phyloP scores from a whole-genome alignment of 495 filamentous ascomycete species.

The Aspergillus diversus region DNA sequence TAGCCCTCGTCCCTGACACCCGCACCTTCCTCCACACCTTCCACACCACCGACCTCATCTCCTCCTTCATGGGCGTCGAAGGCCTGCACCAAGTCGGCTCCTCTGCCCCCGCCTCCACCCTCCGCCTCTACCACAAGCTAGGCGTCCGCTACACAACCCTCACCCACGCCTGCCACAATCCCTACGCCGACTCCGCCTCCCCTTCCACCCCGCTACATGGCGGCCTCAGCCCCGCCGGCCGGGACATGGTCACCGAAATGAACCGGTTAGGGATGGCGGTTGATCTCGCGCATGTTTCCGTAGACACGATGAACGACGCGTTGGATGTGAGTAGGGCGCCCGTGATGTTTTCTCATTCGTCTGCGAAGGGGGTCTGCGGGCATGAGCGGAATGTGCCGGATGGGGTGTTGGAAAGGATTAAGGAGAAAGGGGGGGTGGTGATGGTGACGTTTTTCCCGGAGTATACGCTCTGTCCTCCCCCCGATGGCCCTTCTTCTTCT shows the following conservation, averaged over 20 bases:
- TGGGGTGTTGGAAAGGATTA: conserved; percentile 58
- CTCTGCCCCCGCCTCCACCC: conserved; percentile 69
- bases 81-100: conserved; percentile 96
- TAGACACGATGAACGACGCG: conserved; percentile 59
- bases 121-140: conserved; percentile 72
- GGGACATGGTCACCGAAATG: conserved; percentile 60
- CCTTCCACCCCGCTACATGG: conserved; percentile 45
- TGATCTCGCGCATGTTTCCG: conserved; percentile 59
- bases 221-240: conserved; percentile 72
- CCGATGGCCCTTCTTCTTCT: conserved; percentile 43
- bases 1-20: conserved; percentile 11
- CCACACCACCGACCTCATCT: conserved; percentile 37
- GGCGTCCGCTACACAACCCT: conserved; percentile 93
- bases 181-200: conserved; percentile 80
- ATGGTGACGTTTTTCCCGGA: conserved; percentile 71
- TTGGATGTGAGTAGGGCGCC: conserved; percentile 54
- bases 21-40: conserved; percentile 16
- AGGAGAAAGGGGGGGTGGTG: conserved; percentile 56
- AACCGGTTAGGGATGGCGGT: conserved; percentile 57
- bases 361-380: conserved; percentile 54
- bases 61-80: conserved; percentile 81
- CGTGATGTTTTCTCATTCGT: conserved; percentile 63
- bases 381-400: conserved; percentile 65
- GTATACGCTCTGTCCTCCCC: conserved; percentile 62
- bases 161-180: conserved; percentile 93